Evolutionary conservation across 2,329 filamentous ascomycete species (phyloP).

Genomic region (Xylariaceae sp.): DNA sequence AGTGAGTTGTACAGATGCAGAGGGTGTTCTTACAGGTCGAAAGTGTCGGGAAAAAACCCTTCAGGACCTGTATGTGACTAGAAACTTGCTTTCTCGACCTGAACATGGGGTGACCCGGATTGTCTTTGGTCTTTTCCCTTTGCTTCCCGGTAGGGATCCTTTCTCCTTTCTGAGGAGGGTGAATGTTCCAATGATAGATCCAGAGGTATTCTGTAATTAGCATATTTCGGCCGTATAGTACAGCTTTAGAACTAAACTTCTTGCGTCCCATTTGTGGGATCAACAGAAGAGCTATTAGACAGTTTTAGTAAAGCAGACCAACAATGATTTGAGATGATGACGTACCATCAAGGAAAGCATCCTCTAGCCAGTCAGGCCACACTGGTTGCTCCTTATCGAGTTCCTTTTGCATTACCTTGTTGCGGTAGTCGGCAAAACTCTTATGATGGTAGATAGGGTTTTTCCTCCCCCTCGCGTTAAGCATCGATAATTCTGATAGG

Average conservation of each 20-base stretch:
- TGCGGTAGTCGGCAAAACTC: constrained; percentile 64
- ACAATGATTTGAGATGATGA: neutral
- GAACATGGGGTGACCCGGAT: constrained; percentile 30
- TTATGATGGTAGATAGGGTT: constrained; percentile 63
- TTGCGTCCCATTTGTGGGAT: constrained; percentile 65
- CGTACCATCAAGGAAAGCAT: constrained; percentile 65
- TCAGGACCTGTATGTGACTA: constrained; percentile 69
- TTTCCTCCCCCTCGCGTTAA: constrained; percentile 33
- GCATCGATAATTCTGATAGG: constrained; percentile 33
- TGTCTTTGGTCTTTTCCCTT: constrained; percentile 29
- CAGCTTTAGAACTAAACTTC: constrained; percentile 63
- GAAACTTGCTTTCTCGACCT: constrained; percentile 61
- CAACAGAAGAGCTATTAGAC: constrained; percentile 54
- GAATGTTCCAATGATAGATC: constrained; percentile 46
- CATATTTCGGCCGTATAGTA: constrained; percentile 67
- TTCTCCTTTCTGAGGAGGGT: constrained; percentile 42
- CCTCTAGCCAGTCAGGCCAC: constrained; percentile 62
- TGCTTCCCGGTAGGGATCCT: constrained; percentile 46
- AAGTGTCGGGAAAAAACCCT: constrained; percentile 62
- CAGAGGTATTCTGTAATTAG: constrained; percentile 68
- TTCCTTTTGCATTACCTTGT: constrained; percentile 63
- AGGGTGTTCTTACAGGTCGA: constrained; percentile 54
- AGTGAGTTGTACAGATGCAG: constrained; percentile 8
- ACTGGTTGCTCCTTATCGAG: constrained; percentile 57
- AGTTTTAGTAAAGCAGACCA: constrained; percentile 16